Evolutionary conservation across 2,329 filamentous ascomycete species (phyloP).

Genomic region (Venturiaceae sp.): DNA sequence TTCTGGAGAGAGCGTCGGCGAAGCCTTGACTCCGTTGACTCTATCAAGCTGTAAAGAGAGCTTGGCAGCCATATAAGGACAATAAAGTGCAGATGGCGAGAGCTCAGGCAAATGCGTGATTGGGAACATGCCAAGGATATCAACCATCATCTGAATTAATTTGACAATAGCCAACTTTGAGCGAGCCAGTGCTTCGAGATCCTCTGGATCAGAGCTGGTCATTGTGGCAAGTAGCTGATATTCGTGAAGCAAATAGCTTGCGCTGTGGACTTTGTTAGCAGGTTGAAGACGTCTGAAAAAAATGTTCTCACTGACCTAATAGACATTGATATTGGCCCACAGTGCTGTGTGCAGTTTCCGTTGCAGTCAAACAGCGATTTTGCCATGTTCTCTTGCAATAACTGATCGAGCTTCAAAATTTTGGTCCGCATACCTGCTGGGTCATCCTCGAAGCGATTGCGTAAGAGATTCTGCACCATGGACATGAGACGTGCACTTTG

Average conservation of each 20-base stretch:
- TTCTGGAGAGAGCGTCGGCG: not conserved
- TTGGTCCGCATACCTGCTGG: not conserved
- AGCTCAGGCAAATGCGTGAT: slow-evolving; percentile 5
- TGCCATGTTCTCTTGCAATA: not conserved
- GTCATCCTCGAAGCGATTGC: not conserved
- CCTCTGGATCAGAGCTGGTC: not conserved
- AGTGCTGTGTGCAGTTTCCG: slow-evolving; percentile 5
- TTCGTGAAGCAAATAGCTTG: slow-evolving; percentile 5
- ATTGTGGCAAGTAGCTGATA: slow-evolving; percentile 4
- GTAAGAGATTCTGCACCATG: not conserved
- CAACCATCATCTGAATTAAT: slow-evolving; percentile 4
- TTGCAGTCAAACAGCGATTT: slow-evolving; percentile 6
- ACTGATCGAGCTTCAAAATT: not conserved
- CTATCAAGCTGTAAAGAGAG: not conserved
- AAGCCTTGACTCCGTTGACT: not conserved
- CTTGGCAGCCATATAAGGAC: slow-evolving; percentile 6
- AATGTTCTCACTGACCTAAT: not conserved
- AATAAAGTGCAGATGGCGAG: not conserved
- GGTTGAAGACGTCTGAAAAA: not conserved
- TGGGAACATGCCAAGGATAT: slow-evolving; percentile 7
- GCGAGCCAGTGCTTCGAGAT: slow-evolving; percentile 1
- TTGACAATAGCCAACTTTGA: slow-evolving; percentile 7
- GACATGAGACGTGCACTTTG: not conserved
- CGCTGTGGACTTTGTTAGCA: not conserved
- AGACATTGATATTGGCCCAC: slow-evolving; percentile 3